A percentile compares a stretch with the other conserved stretches of the same genome.
These are phyloP conservation scores for Penicillium palitans DNA, from an alignment of 2,329 filamentous ascomycete species.

Conservation along the genomic window DNA sequence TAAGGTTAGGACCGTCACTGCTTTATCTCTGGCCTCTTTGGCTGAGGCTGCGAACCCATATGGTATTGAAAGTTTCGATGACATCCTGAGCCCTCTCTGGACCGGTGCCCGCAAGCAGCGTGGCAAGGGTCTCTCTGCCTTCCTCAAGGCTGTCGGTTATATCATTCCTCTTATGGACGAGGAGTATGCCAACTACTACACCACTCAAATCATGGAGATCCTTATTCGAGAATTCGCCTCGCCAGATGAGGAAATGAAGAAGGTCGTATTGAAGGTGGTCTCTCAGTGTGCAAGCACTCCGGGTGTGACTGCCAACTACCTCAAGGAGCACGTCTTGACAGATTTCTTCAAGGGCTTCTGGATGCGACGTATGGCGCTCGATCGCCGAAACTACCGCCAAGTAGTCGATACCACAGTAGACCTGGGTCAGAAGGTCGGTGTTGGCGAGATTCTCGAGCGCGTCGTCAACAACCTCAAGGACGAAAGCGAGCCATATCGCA, in stretches of 20 bases:
- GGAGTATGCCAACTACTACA: conserved; percentile 99
- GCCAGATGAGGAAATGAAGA: conserved; percentile 99
- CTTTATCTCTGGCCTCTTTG: conserved; percentile 88
- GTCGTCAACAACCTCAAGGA: conserved; percentile 96
- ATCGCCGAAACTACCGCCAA: conserved; percentile 96
- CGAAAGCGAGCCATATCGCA: conserved; percentile 94
- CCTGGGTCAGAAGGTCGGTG: conserved; percentile 95
- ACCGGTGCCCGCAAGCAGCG: conserved; percentile 94
- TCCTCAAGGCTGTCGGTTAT: conserved; percentile 95
- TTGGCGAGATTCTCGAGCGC: conserved; percentile 88
- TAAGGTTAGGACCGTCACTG: conserved; percentile 95
- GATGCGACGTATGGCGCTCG: conserved; percentile 93
- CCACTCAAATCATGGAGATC: conserved; percentile 98
- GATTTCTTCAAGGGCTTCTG: conserved; percentile 99
- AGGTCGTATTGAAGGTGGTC: conserved; percentile 95
- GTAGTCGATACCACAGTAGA: conserved; percentile 98
- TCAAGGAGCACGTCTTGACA: conserved; percentile 90
- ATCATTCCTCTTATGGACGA: conserved; percentile 99
- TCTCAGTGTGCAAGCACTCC: conserved; percentile 94
- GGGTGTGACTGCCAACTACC: conserved; percentile 89
- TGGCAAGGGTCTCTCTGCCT: conserved; percentile 92
- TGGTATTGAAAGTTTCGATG: conserved; percentile 98
- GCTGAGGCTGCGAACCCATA: conserved; percentile 97
- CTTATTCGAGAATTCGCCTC: conserved; percentile 92
- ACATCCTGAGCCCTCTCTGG: conserved; percentile 96